phyloP scores from a whole-genome alignment of 2,329 filamentous ascomycete species.

The Alternaria panax region DNA sequence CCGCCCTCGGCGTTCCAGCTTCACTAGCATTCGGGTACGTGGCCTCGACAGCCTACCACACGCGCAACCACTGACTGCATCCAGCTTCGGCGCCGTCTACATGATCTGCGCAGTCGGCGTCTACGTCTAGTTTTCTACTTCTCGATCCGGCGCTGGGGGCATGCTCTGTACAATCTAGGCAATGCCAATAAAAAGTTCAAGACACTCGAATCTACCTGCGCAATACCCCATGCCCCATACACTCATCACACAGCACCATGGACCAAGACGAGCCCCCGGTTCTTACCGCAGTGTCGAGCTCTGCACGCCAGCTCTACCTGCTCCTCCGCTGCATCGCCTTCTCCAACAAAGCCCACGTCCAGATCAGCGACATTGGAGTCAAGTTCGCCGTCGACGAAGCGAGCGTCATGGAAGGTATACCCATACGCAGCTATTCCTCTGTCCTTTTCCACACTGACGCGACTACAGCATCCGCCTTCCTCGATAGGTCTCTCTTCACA shows the following conservation, averaged over 20 bases:
- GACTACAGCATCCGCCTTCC: slow-evolving; percentile 73
- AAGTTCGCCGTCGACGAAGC: slow-evolving; percentile 88
- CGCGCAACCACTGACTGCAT: slow-evolving; percentile 4
- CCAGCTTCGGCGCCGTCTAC: slow-evolving; percentile 92
- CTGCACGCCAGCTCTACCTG: slow-evolving; percentile 75
- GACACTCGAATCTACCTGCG: slow-evolving; percentile 21
- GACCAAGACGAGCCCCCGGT: slow-evolving; percentile 58
- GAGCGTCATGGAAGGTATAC: slow-evolving; percentile 84
- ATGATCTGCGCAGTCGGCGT: slow-evolving; percentile 99
- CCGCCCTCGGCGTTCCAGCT: slow-evolving; percentile 82
- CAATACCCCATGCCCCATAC: slow-evolving; percentile 1
- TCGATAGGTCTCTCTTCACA: slow-evolving; percentile 88
- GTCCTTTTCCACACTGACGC: slow-evolving; percentile 12
- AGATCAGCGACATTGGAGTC: slow-evolving; percentile 84
- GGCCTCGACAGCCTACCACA: slow-evolving; percentile 6
- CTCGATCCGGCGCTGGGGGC: slow-evolving; percentile 39
- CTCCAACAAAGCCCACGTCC: slow-evolving; percentile 67
- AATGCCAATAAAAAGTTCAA: slow-evolving; percentile 49
- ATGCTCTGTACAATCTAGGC: slow-evolving; percentile 46
- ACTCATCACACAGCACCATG: slow-evolving; percentile 29
- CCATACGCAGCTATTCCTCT: background rate
- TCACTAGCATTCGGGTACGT: slow-evolving; percentile 88
- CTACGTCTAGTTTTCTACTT: slow-evolving; percentile 74
- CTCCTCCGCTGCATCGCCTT: slow-evolving; percentile 70
- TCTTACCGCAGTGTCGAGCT: slow-evolving; percentile 79